Evolutionary conservation across 306 rosid species (phyloP), one percentile per base, ranked within the genome.

Genomic region (Gleditsia sinensis): DNA sequence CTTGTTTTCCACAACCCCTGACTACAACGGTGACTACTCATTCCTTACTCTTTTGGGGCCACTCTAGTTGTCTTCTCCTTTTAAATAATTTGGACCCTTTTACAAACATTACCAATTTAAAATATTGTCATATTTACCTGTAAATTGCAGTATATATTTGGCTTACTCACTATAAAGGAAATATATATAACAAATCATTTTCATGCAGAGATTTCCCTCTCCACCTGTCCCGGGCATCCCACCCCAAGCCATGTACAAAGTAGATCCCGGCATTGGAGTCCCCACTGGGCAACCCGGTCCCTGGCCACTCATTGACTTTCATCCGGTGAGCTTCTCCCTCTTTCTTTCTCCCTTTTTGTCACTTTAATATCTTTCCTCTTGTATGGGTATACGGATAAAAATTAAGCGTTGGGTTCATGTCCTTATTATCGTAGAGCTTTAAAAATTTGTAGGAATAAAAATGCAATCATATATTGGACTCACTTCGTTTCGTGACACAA

Each of bases 221-320:
- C 81, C 86, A 5, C 79, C 81, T 9, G 81, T 89, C 55, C 79
- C 96, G 9, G 92, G 90, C 61, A 83, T 85, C 23, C 89, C 91
- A 56, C 83, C 86, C 6, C 92, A 86, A 71, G 80, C 74, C 34
- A 81, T 85, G 86, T 86, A 83, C 85, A 89, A 87, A 86, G 85
- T 72, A 71, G 93, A 88, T 69, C 78, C 78, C 57, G 72, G 53
- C 84, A 68, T 67, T 28, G 81, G 48, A 75, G 63, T 74, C 71
- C 57, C 80, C 19, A 32, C 80, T 9, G 46, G 8, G 2, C 67
- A 60, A 33, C 54, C 90, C n/a, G 67, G 45, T 17, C 82, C 86
- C 28, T 79, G 66, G 11, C 85, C 86, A 3, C 51, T 70, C n/a
- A 25, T 83, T 14, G 92, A 94, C 78, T 88, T 83, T 57, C 87